Evolutionary conservation across 1,284 basidiomycete species (phyloP), one percentile per base, ranked within the genome.

Genomic region (Pascua guehoae): DNA sequence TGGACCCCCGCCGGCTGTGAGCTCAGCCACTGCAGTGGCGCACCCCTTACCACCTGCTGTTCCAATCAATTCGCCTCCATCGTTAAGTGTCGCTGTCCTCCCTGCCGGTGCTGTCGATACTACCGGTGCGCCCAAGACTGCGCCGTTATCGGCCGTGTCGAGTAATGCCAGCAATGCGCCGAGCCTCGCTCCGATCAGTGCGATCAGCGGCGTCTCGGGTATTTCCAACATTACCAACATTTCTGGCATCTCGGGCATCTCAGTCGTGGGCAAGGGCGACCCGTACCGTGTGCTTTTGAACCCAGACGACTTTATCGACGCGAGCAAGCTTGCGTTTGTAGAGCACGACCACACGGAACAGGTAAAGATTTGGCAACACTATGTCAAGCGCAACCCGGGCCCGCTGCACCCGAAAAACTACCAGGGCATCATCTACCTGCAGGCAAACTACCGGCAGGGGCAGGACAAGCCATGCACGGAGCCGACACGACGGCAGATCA

Each of bases 341-440:
- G 86, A 88, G 70, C 87, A 86, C 79, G 85, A 86, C 57, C 88
- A 94, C 61, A 85, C 87, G 57, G 89, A 93, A 66, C 87, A 91
- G 63, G 83, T 89, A 43, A 86, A 87, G 48, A 84, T 92, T 16
- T 97, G 93, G 91, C 87, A 91, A 68, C 93, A 89, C 87, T 95
- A 95, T 69, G 78, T 89, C 12, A 83, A 87, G 50, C 86, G 89
- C 75, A 88, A 91, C 73, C 73, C 80, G 7, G 89, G 91, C 67
- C 87, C 89, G 64, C 87, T 96, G 65, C 83, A 89, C 44, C 89
- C 95, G 37, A 91, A 94, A 72, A 89, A 93, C 72, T 97, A 95
- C 70, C 95, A 98, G 71, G 85, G 86, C 66, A 88, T 98, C 73
- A 69, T 73, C n/a, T 78, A 74, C 54, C 62, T 75, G 9, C 70